Evolutionary conservation across 441 rosid species (phyloP).

Genomic region (Gossypium davidsonii): DNA sequence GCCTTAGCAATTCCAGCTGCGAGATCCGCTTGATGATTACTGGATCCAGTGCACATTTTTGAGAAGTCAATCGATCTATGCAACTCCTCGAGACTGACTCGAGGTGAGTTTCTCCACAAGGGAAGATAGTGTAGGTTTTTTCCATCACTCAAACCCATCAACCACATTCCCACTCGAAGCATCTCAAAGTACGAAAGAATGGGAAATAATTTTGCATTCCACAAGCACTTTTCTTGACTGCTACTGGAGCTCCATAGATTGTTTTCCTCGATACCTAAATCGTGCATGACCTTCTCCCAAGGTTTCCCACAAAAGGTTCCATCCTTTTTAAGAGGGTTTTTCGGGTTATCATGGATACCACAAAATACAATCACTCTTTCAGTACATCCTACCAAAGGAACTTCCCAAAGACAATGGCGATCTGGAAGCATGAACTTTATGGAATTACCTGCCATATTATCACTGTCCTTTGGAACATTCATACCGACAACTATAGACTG

Average conservation of each 20-base stretch:
- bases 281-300: conserved; percentile 63
- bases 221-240: conserved; percentile 65
- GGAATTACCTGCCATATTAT: conserved; percentile 28
- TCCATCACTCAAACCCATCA: conserved; percentile 71
- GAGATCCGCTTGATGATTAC: conserved; percentile 84
- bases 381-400: conserved; percentile 61
- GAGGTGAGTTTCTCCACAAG: conserved; percentile 68
- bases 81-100: conserved; percentile 91
- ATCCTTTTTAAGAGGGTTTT: conserved; percentile 44
- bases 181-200: conserved; percentile 65
- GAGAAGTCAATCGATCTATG: conserved; percentile 82
- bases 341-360: conserved; percentile 94
- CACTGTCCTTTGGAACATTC: conserved; percentile 44
- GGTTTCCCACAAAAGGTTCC: conserved; percentile 96
- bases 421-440: conserved; percentile 81
- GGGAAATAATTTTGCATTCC: conserved; percentile 90
- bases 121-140: conserved; percentile 33
- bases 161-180: conserved; percentile 73
- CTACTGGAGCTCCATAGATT: conserved; percentile 63
- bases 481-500: conserved; percentile 80
- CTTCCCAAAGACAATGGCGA: conserved; percentile 98
- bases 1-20: conserved; percentile 92
- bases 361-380: conserved; percentile 74
- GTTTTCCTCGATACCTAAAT: conserved; percentile 59
- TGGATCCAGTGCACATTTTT: conserved; percentile 74